phyloP scores from a whole-genome alignment of 2,329 filamentous ascomycete genomes.

The Penicillium sp. region DNA sequence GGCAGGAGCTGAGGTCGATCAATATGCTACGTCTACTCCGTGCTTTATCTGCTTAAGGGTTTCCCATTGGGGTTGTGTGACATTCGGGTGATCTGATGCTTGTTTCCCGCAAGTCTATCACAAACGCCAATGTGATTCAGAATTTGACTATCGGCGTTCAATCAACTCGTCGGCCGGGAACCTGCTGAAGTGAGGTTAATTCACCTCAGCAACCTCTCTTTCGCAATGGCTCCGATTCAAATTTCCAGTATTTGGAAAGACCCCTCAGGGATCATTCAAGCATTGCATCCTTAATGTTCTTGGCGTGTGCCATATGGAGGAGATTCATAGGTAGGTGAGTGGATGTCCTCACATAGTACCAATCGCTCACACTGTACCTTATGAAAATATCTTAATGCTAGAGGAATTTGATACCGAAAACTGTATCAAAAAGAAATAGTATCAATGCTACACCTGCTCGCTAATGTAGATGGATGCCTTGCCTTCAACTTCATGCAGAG shows the following conservation, averaged over 20 bases:
- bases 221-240: neutral
- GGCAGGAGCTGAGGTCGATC: neutral
- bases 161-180: neutral
- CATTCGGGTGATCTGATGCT: slow-evolving; percentile 9
- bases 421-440: neutral
- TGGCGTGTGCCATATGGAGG: neutral
- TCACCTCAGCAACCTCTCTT: neutral
- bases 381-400: no score
- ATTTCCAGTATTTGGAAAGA: neutral
- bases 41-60: neutral
- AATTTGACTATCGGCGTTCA: slow-evolving; percentile 1
- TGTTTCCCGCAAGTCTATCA: slow-evolving; percentile 8
- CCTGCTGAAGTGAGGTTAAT: neutral
- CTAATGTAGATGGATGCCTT: neutral
- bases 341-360: neutral
- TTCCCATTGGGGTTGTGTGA: slow-evolving; percentile 5
- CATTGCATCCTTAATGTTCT: neutral
- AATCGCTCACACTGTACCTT: neutral
- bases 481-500: neutral
- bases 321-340: neutral
- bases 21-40: neutral
- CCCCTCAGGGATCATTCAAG: no score
- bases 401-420: neutral
- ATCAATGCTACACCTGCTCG: neutral
- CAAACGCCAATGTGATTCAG: slow-evolving; percentile 8